A percentile compares a stretch with the other conserved stretches of the same genome.
These are phyloP conservation scores for Lentinula guzmanii DNA, from an alignment of 768 basidiomycete species.

Conservation along the genomic window DNA sequence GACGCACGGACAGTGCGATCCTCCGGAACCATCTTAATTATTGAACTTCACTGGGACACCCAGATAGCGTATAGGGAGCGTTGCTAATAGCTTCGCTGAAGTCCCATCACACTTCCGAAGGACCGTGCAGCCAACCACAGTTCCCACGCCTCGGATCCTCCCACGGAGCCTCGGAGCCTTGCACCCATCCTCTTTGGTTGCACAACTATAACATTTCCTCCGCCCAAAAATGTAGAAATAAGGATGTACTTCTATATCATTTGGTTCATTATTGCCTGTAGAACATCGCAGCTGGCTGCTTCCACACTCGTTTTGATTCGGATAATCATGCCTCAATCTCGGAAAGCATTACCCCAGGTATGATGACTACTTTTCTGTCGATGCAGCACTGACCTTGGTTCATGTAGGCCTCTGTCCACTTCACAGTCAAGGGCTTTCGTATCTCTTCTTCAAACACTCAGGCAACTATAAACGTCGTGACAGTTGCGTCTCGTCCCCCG, in stretches of 20 bases:
- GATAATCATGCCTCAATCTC: background rate
- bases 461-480: background rate
- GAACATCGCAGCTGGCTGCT: slow-evolving; percentile 1
- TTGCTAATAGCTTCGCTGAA: no score
- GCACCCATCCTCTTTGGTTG: no score
- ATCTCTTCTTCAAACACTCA: background rate
- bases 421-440: background rate
- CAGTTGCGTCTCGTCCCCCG: background rate
- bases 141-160: no score
- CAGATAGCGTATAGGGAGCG: no score
- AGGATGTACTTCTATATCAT: background rate
- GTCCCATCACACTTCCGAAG: no score
- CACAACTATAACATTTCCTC: no score
- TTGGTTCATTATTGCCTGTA: background rate
- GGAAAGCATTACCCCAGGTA: background rate
- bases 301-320: background rate
- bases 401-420: background rate
- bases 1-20: no score
- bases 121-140: no score
- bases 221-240: background rate
- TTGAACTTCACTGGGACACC: no score
- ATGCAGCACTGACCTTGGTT: background rate
- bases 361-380: background rate
- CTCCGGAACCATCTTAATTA: no score
- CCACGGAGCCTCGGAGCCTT: no score